These are phyloP conservation scores for Emmonsiellopsis sp. DNA, from an alignment of 2,329 filamentous ascomycete species.

Conservation along the genomic window DNA sequence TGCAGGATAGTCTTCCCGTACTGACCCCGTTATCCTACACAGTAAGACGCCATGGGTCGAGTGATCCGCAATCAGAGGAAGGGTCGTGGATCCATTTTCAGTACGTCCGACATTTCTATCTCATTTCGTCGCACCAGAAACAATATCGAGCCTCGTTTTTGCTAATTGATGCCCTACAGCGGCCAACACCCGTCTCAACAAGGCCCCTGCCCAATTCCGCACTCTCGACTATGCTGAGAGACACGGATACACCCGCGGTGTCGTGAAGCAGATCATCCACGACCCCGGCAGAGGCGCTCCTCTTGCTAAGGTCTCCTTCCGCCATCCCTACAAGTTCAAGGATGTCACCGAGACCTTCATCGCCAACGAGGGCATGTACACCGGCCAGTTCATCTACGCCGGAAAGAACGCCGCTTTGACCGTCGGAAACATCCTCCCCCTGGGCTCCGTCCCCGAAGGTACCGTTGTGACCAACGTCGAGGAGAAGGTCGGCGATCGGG, in stretches of 20 bases:
- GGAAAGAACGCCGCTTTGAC: conserved; percentile 97
- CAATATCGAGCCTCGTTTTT: background rate
- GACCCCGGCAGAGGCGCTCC: conserved; percentile 97
- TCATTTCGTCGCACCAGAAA: conserved; percentile 3
- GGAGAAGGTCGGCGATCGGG: conserved; percentile 97
- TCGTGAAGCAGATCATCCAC: conserved; percentile 99
- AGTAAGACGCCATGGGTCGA: conserved; percentile 50
- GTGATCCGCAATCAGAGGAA: conserved; percentile 71
- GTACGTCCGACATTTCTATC: conserved; percentile 40
- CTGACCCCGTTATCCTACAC: conserved; percentile 25
- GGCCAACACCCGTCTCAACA: conserved; percentile 84
- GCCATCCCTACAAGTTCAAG: conserved; percentile 97
- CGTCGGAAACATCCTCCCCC: conserved; percentile 93
- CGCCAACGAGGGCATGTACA: conserved; percentile 99
- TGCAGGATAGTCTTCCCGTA: conserved; percentile 21
- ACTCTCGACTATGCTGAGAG: conserved; percentile 92
- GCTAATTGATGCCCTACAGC: conserved; percentile 35
- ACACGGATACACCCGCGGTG: conserved; percentile 94
- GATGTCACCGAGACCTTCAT: conserved; percentile 98
- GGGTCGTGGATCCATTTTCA: conserved; percentile 71
- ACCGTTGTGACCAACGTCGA: conserved; percentile 99
- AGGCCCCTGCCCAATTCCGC: conserved; percentile 91
- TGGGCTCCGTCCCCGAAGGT: conserved; percentile 93
- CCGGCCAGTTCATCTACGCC: conserved; percentile 99
- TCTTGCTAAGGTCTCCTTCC: conserved; percentile 93